Evolutionary conservation across 345 rosid species (phyloP).

Genomic region (Rhodomyrtus tomentosa): DNA sequence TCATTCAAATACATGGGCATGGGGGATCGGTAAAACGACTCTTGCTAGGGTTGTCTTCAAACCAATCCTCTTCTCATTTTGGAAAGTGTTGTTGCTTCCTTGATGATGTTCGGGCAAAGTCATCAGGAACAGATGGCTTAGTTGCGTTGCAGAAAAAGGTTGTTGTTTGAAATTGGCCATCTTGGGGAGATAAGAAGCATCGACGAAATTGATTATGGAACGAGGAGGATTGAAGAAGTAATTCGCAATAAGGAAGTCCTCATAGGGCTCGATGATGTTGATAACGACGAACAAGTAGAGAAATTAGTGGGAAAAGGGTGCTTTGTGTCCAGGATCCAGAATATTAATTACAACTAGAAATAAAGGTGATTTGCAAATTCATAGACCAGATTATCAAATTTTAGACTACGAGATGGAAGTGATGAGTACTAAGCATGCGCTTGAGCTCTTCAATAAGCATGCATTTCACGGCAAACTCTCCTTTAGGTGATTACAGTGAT

Average conservation of each 20-base stretch:
- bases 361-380: background rate
- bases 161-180: background rate
- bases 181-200: background rate
- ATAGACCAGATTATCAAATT: background rate
- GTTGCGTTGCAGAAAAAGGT: background rate
- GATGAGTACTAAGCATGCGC: background rate
- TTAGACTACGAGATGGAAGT: background rate
- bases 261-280: background rate
- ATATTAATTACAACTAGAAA: background rate
- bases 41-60: background rate
- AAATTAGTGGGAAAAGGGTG: background rate
- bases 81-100: background rate
- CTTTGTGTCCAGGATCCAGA: background rate
- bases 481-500: background rate
- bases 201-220: background rate
- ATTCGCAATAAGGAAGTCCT: background rate
- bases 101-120: background rate
- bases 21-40: background rate
- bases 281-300: background rate
- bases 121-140: background rate
- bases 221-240: background rate
- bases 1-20: background rate
- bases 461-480: background rate
- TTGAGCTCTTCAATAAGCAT: background rate
- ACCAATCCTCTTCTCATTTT: background rate